These are phyloP conservation scores for Puccinia coronata DNA, from an alignment of 1,284 basidiomycete genomes.

Conservation along the genomic window DNA sequence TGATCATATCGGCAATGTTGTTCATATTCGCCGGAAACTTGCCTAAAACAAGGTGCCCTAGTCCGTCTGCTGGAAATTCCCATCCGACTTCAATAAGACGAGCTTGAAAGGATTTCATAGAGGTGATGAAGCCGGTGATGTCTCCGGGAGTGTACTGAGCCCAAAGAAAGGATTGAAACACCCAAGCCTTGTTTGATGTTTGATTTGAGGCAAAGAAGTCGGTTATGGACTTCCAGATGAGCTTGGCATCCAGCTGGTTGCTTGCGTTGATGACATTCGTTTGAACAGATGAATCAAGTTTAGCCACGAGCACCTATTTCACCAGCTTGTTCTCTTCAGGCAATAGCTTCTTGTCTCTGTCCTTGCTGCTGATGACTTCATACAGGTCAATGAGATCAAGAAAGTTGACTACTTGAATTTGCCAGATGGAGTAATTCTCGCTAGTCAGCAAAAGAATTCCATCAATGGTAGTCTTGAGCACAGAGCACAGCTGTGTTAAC, in stretches of 20 bases:
- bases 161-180: background rate
- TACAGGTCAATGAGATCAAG: background rate
- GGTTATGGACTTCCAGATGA: conserved; percentile 7
- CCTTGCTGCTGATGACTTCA: background rate
- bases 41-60: background rate
- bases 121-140: background rate
- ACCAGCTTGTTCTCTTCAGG: background rate
- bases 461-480: background rate
- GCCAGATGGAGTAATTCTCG: background rate
- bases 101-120: background rate
- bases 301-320: background rate
- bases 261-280: background rate
- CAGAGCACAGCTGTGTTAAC: background rate
- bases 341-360: background rate
- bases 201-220: background rate
- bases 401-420: background rate
- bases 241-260: background rate
- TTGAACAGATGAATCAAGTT: conserved; percentile 1
- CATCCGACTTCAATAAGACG: background rate
- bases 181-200: background rate
- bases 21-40: background rate
- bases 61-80: background rate
- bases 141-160: background rate
- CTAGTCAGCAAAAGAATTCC: background rate
- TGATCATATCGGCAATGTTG: background rate